These are phyloP conservation scores for Sarocladiaceae sp. DNA, from an alignment of 2,329 filamentous ascomycete species.

Conservation along the genomic window DNA sequence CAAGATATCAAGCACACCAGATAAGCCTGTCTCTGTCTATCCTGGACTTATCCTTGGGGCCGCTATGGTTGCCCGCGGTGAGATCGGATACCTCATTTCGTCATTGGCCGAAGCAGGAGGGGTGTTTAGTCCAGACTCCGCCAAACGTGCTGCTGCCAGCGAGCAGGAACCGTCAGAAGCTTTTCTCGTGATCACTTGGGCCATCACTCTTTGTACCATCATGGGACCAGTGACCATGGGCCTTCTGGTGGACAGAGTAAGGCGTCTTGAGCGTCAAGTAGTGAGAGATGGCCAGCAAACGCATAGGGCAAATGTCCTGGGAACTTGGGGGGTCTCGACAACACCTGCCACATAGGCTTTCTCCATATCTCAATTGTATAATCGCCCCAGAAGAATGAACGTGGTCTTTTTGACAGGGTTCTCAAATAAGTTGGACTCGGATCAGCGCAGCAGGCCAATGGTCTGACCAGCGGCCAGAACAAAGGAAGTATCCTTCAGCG, in stretches of 20 bases:
- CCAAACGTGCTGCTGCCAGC: constrained; percentile 1
- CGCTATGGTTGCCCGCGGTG: constrained; percentile 71
- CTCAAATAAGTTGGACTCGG: too few species aligned
- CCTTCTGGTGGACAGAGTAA: constrained; percentile 38
- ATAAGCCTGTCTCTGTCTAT: constrained; percentile 58
- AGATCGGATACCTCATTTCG: constrained; percentile 75
- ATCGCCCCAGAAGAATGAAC: too few species aligned
- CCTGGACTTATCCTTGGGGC: constrained; percentile 62
- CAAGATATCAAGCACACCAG: not conserved
- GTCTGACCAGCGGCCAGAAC: too few species aligned
- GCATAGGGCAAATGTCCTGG: not conserved
- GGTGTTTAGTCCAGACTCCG: constrained; percentile 26
- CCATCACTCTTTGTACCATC: constrained; percentile 51
- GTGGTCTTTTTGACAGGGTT: too few species aligned
- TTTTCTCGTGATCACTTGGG: constrained; percentile 52
- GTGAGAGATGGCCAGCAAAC: not conserved
- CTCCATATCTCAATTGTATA: too few species aligned
- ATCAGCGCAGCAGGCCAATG: too few species aligned
- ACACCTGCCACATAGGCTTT: not conserved
- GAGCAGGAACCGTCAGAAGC: constrained; percentile 28
- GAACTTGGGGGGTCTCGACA: not conserved
- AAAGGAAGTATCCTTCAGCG: too few species aligned
- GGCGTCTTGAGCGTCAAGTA: constrained; percentile 22
- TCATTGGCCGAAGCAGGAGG: constrained; percentile 57
- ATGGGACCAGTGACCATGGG: constrained; percentile 46